Percentiles rank a stretch among this genome's conserved stretches.
Evolutionary conservation across 306 rosid genomes (phyloP).

Genomic region (Amphicarpaea edgeworthii): DNA sequence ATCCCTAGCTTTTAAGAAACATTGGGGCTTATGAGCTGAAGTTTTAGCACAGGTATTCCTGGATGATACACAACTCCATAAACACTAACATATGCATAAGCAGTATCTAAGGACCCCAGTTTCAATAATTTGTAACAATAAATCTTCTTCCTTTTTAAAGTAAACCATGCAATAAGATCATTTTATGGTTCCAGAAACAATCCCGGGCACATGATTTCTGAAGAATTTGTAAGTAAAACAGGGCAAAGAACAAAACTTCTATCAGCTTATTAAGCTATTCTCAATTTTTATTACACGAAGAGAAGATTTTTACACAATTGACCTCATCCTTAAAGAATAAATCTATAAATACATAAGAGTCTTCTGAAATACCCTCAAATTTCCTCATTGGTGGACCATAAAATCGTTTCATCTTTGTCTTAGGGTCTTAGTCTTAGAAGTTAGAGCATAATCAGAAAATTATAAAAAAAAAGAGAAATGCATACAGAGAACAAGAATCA

Average conservation of each 20-base stretch:
- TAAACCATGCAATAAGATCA: not conserved
- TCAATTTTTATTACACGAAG: not conserved
- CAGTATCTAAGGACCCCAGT: constrained; percentile 17
- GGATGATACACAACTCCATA: not conserved
- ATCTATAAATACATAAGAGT: not conserved
- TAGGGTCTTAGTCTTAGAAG: not conserved
- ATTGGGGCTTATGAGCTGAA: not conserved
- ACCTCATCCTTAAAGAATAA: not conserved
- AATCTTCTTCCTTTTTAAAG: constrained; percentile 10
- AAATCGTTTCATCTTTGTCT: not conserved
- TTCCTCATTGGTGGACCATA: constrained; percentile 13
- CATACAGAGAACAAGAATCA: constrained; percentile 1
- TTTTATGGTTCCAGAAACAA: constrained; percentile 23
- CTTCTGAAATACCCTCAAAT: not conserved
- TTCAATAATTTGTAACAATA: not conserved
- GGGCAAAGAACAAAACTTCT: constrained; percentile 16
- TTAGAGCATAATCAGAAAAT: constrained; percentile 2
- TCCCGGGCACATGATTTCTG: not conserved
- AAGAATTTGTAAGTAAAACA: constrained; percentile 9
- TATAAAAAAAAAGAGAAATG: not conserved
- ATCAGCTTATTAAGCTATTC: not conserved
- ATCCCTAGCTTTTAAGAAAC: constrained; percentile 3
- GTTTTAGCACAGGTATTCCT: not conserved
- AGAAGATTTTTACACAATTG: not conserved
- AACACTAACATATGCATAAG: not conserved